Conservation (phyloP, 805 yeast genomes). For the Candida odintsovae region DNA sequence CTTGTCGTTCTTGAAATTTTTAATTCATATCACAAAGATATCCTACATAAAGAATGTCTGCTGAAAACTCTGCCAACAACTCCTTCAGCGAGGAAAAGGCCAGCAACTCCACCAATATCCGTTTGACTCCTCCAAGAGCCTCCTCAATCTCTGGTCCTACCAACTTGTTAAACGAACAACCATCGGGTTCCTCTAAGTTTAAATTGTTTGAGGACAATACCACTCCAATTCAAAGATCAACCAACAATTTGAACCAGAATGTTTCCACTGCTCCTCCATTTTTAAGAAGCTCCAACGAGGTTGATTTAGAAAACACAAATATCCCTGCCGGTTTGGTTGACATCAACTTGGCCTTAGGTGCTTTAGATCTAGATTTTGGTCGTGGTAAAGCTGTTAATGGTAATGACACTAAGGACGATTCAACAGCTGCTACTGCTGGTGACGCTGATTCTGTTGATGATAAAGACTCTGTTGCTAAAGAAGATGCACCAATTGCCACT, state of each 20-base stretch:
- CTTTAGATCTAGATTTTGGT: slow-evolving; percentile 21
- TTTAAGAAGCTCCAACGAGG: slow-evolving; percentile 12
- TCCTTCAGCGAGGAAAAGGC: slow-evolving; percentile 12
- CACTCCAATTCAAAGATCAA: slow-evolving; percentile 22
- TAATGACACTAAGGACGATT: slow-evolving; percentile 1
- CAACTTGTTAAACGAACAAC: slow-evolving; percentile 2
- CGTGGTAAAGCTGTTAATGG: slow-evolving; percentile 1
- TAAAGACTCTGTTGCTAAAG: slow-evolving; percentile 19
- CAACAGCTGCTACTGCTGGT: slow-evolving; percentile 3
- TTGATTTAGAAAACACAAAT: slow-evolving; percentile 1
- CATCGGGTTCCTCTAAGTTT: slow-evolving; percentile 13
- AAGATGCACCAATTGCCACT: not conserved
- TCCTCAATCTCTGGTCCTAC: slow-evolving; percentile 15
- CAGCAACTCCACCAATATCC: slow-evolving; percentile 12
- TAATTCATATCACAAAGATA: not conserved
- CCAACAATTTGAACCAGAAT: slow-evolving; percentile 12
- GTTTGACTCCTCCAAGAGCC: slow-evolving; percentile 13
- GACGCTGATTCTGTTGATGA: slow-evolving; percentile 25
- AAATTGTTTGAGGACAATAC: slow-evolving; percentile 14
- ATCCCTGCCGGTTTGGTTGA: slow-evolving; percentile 19
- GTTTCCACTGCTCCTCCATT: slow-evolving; percentile 24
- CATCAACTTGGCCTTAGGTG: slow-evolving; percentile 23
- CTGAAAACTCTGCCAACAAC: slow-evolving; percentile 15
- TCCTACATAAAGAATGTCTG: slow-evolving; percentile 10
- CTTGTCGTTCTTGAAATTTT: not conserved